These are phyloP conservation scores for Cordyceps fumosorosea DNA, from an alignment of 2,329 filamentous ascomycete genomes.

Conservation along the genomic window DNA sequence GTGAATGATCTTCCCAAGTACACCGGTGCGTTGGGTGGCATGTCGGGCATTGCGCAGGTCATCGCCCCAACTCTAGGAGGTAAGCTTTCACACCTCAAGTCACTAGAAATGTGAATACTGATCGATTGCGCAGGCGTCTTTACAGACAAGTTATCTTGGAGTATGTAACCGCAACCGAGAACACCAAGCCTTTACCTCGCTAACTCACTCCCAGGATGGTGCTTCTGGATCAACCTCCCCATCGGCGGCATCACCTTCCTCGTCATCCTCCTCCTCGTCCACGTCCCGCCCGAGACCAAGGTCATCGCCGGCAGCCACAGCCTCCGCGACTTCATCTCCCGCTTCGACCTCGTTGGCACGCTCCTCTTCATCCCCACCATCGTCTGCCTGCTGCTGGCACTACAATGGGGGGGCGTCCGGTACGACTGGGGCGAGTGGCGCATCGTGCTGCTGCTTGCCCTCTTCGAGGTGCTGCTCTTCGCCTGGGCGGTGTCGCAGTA, in stretches of 20 bases:
- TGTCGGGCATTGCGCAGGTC: slow-evolving; percentile 30
- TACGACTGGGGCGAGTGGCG: slow-evolving; percentile 22
- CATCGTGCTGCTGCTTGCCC: slow-evolving; percentile 36
- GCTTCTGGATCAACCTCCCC: slow-evolving; percentile 24
- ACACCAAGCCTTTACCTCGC: background rate
- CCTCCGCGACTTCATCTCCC: background rate
- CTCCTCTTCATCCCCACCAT: slow-evolving; percentile 13
- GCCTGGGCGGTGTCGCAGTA: slow-evolving; percentile 31
- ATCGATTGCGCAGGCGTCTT: background rate
- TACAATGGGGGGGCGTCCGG: slow-evolving; percentile 35
- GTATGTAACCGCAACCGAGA: background rate
- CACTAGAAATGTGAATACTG: background rate
- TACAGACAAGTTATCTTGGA: background rate
- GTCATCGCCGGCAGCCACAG: background rate
- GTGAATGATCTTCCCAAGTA: slow-evolving; percentile 27
- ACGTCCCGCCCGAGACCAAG: background rate
- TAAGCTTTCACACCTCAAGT: background rate
- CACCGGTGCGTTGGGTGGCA: slow-evolving; percentile 29
- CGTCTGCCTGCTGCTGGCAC: slow-evolving; percentile 35
- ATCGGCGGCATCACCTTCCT: slow-evolving; percentile 18
- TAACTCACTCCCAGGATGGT: slow-evolving; percentile 12
- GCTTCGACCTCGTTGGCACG: background rate
- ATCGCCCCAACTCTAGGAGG: slow-evolving; percentile 14
- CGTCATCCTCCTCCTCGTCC: slow-evolving; percentile 22
- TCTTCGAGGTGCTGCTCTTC: slow-evolving; percentile 31